These are phyloP conservation scores for Arthrobotrys megalospora DNA, from an alignment of 2,329 filamentous ascomycete genomes.

Conservation along the genomic window DNA sequence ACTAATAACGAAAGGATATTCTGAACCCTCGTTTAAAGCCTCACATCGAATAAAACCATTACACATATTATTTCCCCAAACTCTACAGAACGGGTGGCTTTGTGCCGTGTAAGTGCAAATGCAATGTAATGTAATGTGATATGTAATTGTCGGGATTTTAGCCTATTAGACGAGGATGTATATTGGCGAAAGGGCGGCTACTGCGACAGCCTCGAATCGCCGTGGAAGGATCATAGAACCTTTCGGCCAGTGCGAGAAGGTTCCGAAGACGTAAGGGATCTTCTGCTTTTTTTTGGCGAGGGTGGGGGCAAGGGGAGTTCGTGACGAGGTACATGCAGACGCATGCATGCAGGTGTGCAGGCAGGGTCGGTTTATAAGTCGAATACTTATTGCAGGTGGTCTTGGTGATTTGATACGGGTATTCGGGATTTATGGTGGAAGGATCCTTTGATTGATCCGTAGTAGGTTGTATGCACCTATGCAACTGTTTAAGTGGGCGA, in stretches of 20 bases:
- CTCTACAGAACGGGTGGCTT: background rate
- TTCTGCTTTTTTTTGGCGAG: background rate
- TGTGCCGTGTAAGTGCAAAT: background rate
- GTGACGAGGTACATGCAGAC: conserved; percentile 16
- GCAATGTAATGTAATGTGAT: background rate
- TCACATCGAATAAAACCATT: background rate
- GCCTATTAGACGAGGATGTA: conserved; percentile 12
- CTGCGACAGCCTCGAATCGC: conserved; percentile 19
- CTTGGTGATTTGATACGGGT: conserved; percentile 1
- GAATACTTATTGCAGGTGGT: background rate
- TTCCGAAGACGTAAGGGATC: background rate
- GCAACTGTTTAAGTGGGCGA: background rate
- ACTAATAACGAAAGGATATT: too few relatives aligned
- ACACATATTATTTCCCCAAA: background rate
- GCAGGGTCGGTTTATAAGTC: background rate
- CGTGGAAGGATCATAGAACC: background rate
- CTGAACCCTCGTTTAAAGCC: background rate
- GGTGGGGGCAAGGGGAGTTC: background rate
- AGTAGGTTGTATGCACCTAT: background rate
- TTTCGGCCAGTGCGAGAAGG: background rate
- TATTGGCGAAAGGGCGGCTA: conserved; percentile 12
- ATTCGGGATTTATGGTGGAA: background rate
- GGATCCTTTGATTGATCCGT: background rate
- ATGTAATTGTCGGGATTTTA: background rate
- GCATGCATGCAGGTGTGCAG: background rate